Evolutionary conservation across 257 asterid genomes (phyloP).

Genomic region (Salvia rosmarinus): DNA sequence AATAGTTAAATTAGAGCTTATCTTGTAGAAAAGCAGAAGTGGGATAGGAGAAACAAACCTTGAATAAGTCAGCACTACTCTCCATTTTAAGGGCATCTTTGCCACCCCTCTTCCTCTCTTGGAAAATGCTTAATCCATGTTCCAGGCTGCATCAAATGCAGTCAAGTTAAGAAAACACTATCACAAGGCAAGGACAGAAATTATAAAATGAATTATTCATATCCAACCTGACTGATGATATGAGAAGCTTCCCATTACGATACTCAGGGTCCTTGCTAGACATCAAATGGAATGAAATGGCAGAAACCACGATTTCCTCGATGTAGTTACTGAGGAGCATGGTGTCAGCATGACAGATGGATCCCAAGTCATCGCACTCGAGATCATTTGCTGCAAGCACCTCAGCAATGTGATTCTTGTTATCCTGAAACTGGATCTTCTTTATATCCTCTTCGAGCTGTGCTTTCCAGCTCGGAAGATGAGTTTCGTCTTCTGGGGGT

Average conservation of each 20-base stretch:
- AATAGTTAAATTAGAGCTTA: not conserved
- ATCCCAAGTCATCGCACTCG: conserved; percentile 82
- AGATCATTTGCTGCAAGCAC: conserved; percentile 89
- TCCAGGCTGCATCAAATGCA: conserved; percentile 62
- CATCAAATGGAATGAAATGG: conserved; percentile 78
- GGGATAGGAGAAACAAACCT: conserved; percentile 54
- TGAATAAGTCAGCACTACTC: conserved; percentile 56
- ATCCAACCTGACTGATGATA: conserved; percentile 78
- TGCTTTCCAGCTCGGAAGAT: conserved; percentile 78
- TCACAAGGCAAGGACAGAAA: not conserved
- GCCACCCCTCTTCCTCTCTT: conserved; percentile 62
- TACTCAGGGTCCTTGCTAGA: conserved; percentile 69
- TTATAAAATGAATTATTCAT: conserved; percentile 1
- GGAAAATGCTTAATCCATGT: conserved; percentile 83
- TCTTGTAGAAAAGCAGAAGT: conserved; percentile 18
- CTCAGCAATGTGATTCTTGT: conserved; percentile 82
- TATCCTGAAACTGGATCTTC: conserved; percentile 74
- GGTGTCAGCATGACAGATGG: conserved; percentile 72
- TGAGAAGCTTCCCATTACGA: conserved; percentile 91
- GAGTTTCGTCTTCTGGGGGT: conserved; percentile 78
- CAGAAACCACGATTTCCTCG: conserved; percentile 84
- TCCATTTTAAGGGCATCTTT: conserved; percentile 68
- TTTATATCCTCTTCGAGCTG: conserved; percentile 83
- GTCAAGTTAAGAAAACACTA: conserved; percentile 19
- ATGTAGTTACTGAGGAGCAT: conserved; percentile 65